These are phyloP conservation scores for Adansonia rubrostipa DNA, from an alignment of 441 rosid species.

Conservation along the genomic window DNA sequence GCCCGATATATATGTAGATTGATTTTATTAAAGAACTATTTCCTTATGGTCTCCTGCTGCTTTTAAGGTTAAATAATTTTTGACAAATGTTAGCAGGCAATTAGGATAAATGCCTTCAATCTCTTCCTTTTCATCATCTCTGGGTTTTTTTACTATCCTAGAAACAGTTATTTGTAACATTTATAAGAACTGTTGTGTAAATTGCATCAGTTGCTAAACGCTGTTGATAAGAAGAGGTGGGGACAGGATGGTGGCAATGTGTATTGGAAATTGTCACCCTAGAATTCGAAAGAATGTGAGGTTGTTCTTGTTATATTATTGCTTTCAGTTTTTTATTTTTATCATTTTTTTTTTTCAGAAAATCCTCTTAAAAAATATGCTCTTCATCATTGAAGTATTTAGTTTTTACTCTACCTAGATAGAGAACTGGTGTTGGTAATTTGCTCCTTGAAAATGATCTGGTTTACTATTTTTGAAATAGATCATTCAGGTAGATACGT, in stretches of 20 bases:
- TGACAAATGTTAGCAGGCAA: not conserved
- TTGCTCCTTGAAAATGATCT: not conserved
- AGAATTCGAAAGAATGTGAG: not conserved
- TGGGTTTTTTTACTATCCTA: conserved; percentile 7
- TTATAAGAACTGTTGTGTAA: not conserved
- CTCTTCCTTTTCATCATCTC: not conserved
- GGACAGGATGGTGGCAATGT: not conserved
- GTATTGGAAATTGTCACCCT: not conserved
- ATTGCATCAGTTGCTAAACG: not conserved
- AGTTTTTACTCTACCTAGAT: not conserved
- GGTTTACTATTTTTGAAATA: not conserved
- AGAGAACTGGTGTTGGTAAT: not conserved
- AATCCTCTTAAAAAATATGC: not conserved
- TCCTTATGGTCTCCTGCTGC: not conserved
- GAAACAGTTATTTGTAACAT: not conserved
- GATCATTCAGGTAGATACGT: not conserved
- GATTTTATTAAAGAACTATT: not conserved
- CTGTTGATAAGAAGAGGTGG: not conserved
- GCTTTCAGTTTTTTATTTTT: not conserved
- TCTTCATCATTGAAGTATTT: not conserved
- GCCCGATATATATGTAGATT: not conserved
- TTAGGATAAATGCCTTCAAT: conserved; percentile 1
- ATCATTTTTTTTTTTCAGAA: not conserved
- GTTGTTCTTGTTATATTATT: not conserved
- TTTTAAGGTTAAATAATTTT: not conserved